Conservation (phyloP, 177 flowering plant species). For the Vitis hybrid region DNA sequence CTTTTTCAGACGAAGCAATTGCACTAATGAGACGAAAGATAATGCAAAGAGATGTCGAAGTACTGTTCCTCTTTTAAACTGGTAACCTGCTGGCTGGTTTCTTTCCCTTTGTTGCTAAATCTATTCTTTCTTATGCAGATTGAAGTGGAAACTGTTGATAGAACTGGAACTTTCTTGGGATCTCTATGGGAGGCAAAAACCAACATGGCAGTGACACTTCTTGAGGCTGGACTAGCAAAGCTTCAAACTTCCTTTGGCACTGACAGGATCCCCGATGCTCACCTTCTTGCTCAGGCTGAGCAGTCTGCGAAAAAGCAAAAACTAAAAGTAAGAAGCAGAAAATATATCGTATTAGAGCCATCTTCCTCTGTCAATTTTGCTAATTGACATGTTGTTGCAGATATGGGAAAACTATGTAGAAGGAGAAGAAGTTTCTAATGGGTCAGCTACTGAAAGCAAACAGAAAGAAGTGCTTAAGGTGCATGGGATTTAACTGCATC, state of each 20-base stretch:
- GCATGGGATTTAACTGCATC: conserved; percentile 2
- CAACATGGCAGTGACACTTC: conserved; percentile 68
- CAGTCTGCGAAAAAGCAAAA: conserved; percentile 75
- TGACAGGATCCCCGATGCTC: conserved; percentile 68
- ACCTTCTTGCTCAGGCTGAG: conserved; percentile 69
- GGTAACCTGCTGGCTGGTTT: background rate
- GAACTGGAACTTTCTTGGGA: conserved; percentile 97
- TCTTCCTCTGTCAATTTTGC: background rate
- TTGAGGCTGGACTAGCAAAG: conserved; percentile 92
- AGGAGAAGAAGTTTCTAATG: conserved; percentile 77
- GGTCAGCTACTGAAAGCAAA: conserved; percentile 50
- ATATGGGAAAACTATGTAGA: conserved; percentile 95
- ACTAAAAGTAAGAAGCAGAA: conserved; percentile 57
- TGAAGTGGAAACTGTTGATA: conserved; percentile 96
- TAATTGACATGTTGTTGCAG: conserved; percentile 34
- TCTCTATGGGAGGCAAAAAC: conserved; percentile 90
- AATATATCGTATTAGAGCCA: background rate
- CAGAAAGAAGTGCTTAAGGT: conserved; percentile 90
- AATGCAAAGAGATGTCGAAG: conserved; percentile 98
- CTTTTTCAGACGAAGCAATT: conserved; percentile 92
- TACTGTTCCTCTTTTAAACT: conserved; percentile 17
- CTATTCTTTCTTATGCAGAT: conserved; percentile 41
- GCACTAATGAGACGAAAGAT: conserved; percentile 94
- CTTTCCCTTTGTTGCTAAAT: background rate
- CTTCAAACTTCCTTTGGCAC: conserved; percentile 74